These are phyloP conservation scores for Reticulascus tulasneorum DNA, from an alignment of 2,329 filamentous ascomycete genomes.

Conservation along the genomic window DNA sequence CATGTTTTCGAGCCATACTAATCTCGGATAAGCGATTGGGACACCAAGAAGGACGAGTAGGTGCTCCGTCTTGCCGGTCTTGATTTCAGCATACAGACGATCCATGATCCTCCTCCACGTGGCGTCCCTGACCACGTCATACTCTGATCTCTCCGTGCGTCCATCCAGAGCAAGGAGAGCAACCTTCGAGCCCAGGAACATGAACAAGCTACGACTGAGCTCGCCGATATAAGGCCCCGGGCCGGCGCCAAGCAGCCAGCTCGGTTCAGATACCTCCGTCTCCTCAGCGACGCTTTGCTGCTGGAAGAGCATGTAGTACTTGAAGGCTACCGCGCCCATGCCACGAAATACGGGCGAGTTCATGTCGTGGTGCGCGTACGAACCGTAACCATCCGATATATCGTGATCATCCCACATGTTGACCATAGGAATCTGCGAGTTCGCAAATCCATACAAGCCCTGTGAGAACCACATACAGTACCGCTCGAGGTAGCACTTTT, in stretches of 20 bases:
- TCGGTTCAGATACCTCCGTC: constrained; percentile 78
- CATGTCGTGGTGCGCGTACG: constrained; percentile 91
- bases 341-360: constrained; percentile 84
- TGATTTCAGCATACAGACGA: constrained; percentile 75
- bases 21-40: constrained; percentile 74
- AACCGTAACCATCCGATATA: constrained; percentile 87
- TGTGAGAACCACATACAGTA: constrained; percentile 97
- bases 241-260: constrained; percentile 77
- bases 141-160: constrained; percentile 81
- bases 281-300: constrained; percentile 85
- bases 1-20: constrained; percentile 68
- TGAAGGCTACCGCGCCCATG: constrained; percentile 87
- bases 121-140: constrained; percentile 74
- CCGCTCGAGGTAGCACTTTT: constrained; percentile 80
- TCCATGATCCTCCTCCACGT: constrained; percentile 88
- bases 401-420: constrained; percentile 98
- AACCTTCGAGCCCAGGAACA: constrained; percentile 74
- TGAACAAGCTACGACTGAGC: constrained; percentile 77
- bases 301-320: constrained; percentile 98
- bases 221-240: constrained; percentile 91
- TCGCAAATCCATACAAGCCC: constrained; percentile 88
- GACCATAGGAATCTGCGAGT: constrained; percentile 93
- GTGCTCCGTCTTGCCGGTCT: constrained; percentile 82
- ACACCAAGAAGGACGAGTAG: constrained; percentile 83
- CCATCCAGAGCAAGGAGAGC: constrained; percentile 86